phyloP scores from a whole-genome alignment of 495 filamentous ascomycete species.

The Aspergillus diversus region DNA sequence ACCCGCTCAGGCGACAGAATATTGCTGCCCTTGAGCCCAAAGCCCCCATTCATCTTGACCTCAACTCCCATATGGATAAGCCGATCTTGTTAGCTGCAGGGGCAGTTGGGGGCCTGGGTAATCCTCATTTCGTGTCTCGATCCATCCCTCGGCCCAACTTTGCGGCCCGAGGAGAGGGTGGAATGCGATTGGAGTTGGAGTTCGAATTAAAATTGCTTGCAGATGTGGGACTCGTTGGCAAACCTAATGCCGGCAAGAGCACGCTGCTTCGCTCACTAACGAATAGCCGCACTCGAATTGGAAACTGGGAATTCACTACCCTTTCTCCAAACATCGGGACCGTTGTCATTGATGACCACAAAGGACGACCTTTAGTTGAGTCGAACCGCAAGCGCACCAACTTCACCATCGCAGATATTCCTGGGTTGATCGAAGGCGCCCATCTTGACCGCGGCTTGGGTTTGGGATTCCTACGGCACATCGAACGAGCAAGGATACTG shows the following conservation, averaged over 20 bases:
- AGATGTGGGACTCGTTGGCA: conserved; percentile 90
- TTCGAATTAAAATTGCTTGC: conserved; percentile 94
- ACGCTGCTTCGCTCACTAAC: conserved; percentile 86
- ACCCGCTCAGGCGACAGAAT: conserved; percentile 59
- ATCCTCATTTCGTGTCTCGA: conserved; percentile 85
- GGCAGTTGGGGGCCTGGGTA: conserved; percentile 86
- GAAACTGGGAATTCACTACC: conserved; percentile 96
- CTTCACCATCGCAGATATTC: conserved; percentile 96
- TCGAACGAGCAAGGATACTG: conserved; percentile 89
- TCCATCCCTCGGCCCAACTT: conserved; percentile 74
- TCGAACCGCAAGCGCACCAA: conserved; percentile 58
- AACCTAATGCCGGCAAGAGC: conserved; percentile 96
- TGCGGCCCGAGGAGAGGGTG: conserved; percentile 82
- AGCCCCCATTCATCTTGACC: conserved; percentile 77
- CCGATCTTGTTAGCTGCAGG: conserved; percentile 92
- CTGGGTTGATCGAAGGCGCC: conserved; percentile 85
- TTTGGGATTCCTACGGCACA: conserved; percentile 88
- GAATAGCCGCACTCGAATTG: conserved; percentile 83
- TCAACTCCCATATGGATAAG: conserved; percentile 75
- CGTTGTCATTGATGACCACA: conserved; percentile 82
- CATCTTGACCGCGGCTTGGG: conserved; percentile 92
- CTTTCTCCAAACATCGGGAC: conserved; percentile 93
- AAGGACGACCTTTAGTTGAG: conserved; percentile 63
- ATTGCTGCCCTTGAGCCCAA: conserved; percentile 65
- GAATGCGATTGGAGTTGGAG: conserved; percentile 76